Evolutionary conservation across 106 monocot genomes (phyloP).

Genomic region (Dioscorea alata): DNA sequence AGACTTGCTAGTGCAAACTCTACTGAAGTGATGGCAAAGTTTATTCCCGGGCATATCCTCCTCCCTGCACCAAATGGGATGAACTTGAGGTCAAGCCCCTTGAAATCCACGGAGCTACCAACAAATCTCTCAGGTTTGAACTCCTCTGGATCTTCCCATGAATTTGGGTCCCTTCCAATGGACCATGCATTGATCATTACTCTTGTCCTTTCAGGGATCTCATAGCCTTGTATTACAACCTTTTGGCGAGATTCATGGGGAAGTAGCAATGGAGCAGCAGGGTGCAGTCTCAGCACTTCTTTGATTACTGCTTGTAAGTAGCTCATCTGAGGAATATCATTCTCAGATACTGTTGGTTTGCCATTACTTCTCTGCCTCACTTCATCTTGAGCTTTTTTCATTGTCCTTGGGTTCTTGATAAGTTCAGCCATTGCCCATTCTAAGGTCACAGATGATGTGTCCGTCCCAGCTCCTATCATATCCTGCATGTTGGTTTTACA

Average conservation of each 20-base stretch:
- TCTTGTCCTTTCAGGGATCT: neutral
- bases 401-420: neutral
- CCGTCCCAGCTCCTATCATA: constrained; percentile 7
- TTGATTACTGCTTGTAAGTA: constrained; percentile 14
- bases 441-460: neutral
- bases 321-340: neutral
- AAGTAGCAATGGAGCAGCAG: constrained; percentile 9
- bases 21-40: constrained; percentile 6
- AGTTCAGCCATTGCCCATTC: constrained; percentile 13
- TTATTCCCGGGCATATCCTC: constrained; percentile 21
- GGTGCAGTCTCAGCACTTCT: constrained; percentile 5
- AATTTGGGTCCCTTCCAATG: constrained; percentile 1
- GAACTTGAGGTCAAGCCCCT: neutral
- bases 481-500: neutral
- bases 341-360: neutral
- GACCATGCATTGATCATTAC: constrained; percentile 1
- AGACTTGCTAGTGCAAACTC: constrained; percentile 20
- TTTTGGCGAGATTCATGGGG: neutral
- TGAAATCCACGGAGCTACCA: constrained; percentile 5
- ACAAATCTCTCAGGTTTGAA: constrained; percentile 2
- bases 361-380: neutral
- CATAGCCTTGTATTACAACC: neutral
- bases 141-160: constrained; percentile 2
- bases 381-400: constrained; percentile 7
- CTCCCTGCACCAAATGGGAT: constrained; percentile 12